phyloP scores from a whole-genome alignment of 345 rosid species.

The Eucalyptus lansdowneana region DNA sequence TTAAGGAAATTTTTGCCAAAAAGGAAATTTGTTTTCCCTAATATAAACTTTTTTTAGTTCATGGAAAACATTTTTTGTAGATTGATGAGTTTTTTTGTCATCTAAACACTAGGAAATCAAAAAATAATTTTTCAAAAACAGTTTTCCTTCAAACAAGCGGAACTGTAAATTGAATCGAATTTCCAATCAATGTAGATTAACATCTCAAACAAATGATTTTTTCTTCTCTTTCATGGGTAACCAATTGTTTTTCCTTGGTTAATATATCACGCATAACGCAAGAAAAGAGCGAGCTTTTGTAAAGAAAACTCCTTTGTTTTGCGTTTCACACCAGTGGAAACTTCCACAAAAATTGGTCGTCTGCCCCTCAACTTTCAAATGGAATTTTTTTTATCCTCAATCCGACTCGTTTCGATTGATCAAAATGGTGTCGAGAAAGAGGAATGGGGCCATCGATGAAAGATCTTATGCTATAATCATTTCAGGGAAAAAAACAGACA shows the following conservation, averaged over 20 bases:
- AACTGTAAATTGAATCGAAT: neutral
- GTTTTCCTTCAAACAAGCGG: neutral
- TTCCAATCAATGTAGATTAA: neutral
- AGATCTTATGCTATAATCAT: neutral
- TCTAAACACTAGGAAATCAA: neutral
- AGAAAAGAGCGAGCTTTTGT: neutral
- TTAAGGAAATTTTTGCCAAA: neutral
- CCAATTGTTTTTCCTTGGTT: neutral
- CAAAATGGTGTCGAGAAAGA: neutral
- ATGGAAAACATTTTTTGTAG: accelerated
- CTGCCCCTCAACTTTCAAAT: neutral
- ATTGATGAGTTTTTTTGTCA: neutral
- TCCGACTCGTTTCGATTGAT: neutral
- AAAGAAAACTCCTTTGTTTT: neutral
- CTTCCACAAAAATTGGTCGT: neutral
- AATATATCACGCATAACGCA: neutral
- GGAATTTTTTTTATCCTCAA: neutral
- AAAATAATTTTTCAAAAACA: neutral
- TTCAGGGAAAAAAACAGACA: neutral
- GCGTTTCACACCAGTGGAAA: neutral
- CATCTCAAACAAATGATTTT: neutral
- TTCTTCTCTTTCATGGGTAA: neutral
- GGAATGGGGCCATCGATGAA: neutral
- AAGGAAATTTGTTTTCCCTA: neutral
- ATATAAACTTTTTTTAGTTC: no score